Evolutionary conservation across 352 stramenopile genomes (phyloP).

Genomic region (Blastocystis sp.): DNA sequence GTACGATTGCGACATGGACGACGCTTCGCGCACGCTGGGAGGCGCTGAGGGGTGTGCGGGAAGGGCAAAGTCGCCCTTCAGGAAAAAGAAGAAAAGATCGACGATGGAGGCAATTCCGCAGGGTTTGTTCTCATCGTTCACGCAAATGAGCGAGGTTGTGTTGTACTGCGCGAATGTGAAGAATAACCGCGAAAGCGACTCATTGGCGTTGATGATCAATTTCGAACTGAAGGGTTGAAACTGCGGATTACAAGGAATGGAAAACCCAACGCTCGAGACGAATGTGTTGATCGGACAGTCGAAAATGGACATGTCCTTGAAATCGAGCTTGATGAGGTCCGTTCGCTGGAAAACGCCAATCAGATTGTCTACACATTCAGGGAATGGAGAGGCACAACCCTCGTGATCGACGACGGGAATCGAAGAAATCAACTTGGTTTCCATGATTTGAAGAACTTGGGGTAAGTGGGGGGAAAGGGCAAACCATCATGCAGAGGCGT

Average conservation of each 20-base stretch:
- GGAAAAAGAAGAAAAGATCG: conserved; percentile 63
- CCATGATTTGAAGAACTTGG: conserved; percentile 61
- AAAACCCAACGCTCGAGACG: conserved; percentile 43
- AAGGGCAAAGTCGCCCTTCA: conserved; percentile 49
- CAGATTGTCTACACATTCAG: conserved; percentile 24
- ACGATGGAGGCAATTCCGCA: conserved; percentile 57
- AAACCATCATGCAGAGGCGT: conserved; percentile 26
- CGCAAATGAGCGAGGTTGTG: conserved; percentile 49
- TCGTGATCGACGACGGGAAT: conserved; percentile 44
- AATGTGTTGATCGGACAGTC: conserved; percentile 58
- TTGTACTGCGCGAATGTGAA: conserved; percentile 63
- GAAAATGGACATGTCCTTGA: conserved; percentile 56
- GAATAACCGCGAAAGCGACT: conserved; percentile 48
- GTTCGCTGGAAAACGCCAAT: conserved; percentile 55
- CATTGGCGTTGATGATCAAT: conserved; percentile 42
- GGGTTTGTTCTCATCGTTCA: conserved; percentile 32
- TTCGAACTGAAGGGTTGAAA: conserved; percentile 62
- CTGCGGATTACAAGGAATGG: not conserved
- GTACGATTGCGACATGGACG: conserved; percentile 11
- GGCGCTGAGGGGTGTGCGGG: conserved; percentile 7
- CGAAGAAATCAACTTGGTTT: conserved; percentile 32
- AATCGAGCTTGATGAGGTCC: conserved; percentile 65
- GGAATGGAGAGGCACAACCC: not conserved
- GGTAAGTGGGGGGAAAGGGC: not conserved
- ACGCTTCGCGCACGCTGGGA: not conserved